Evolutionary conservation across 1,284 basidiomycete species (phyloP), one percentile per base, ranked within the genome.

Genomic region (Austropuccinia psidii): DNA sequence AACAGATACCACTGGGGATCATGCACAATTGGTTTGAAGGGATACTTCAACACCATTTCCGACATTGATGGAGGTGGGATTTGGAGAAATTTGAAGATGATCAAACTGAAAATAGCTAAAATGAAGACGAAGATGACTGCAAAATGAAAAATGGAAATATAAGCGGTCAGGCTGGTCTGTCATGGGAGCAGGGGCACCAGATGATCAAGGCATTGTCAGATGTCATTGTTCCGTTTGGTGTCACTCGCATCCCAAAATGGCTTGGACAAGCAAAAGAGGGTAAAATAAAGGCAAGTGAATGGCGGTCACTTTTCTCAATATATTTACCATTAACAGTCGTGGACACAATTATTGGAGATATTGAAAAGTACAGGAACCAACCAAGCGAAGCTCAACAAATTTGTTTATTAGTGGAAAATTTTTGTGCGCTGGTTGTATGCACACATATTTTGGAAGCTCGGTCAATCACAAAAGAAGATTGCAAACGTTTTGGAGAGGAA

Each of bases 21-120:
- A 50, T 66, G 35, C 64, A 66, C 27, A 66, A 66, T 21, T 69
- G 66, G 66, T 69, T 37, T 29, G 54, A 69, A 24, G 66, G 66
- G 2, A 52, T 69, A 0, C n/a, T 69, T 11, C 39, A 57, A 17
- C 66, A 69, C 31, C 66, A 69, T 17, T 58, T 69, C 24, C 27
- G 41, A 41, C 41, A 41, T 33, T 35, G 37, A 8, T 69, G 66
- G 66, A 37, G 24, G 15, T 58, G 39, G 17, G 35, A 39, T 37
- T 45, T 19, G 41, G 27, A 37, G 1, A 17, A 54, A 11, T 27
- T 37, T 66, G 49, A 66, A 4, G 35, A 33, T 4, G 15, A 15
- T 27, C 24, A 15, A 1, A 52, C 45, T 37, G 50, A 9, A 15
- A 54, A 21, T 15, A 21, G 39, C 33, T 37, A 27, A 27, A 66